phyloP scores from a whole-genome alignment of 2,329 filamentous ascomycete species.

The Herpotrichia juniperi region DNA sequence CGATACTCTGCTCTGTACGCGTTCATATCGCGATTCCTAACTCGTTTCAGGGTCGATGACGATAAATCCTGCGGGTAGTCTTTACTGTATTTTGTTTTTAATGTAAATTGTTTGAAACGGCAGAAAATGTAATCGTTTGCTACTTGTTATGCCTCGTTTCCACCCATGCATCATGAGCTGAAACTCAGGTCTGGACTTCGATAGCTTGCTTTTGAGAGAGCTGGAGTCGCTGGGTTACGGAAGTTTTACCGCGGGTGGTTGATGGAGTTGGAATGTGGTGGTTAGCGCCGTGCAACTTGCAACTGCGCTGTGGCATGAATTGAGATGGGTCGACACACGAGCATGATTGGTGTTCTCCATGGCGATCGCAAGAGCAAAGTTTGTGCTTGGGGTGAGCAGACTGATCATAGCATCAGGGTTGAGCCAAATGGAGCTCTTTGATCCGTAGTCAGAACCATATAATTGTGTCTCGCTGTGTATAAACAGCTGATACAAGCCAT shows the following conservation, averaged over 20 bases:
- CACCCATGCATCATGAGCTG: not conserved
- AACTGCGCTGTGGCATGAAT: not conserved
- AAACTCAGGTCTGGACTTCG: constrained; percentile 1
- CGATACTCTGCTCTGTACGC: not conserved
- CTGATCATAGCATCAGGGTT: too few relatives aligned
- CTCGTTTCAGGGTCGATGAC: not conserved
- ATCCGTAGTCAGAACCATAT: too few relatives aligned
- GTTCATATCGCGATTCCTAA: not conserved
- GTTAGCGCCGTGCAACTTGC: constrained; percentile 3
- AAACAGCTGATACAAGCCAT: too few relatives aligned
- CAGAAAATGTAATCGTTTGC: not conserved
- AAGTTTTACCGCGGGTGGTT: not conserved
- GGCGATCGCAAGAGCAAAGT: too few relatives aligned
- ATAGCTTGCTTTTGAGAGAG: not conserved
- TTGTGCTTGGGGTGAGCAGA: not conserved
- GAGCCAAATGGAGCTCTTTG: too few relatives aligned
- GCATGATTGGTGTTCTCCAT: too few relatives aligned
- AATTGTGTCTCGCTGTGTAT: too few relatives aligned
- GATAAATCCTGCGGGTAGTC: not conserved
- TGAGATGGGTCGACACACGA: not conserved
- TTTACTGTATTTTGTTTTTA: not conserved
- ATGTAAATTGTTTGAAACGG: not conserved
- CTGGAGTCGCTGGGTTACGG: not conserved
- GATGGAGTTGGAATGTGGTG: not conserved
- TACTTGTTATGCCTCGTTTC: not conserved